Percentiles rank a stretch among this genome's conserved stretches.
phyloP scores from a whole-genome alignment of 306 rosid genomes.

The Spatholobus suberectus region DNA sequence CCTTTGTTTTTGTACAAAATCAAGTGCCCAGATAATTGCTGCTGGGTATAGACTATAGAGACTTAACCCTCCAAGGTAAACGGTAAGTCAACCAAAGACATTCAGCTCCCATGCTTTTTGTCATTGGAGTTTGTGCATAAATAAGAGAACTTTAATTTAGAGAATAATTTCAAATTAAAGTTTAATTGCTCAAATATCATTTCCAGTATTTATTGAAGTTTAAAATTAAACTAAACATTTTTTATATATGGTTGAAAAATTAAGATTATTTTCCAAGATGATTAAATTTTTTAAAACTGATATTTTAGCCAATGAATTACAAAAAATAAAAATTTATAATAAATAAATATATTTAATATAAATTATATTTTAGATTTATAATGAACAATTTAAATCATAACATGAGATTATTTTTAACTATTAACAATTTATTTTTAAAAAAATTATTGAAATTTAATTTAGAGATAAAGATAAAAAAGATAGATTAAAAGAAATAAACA shows the following conservation, averaged over 20 bases:
- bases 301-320: no score
- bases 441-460: not conserved
- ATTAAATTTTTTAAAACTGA: not conserved
- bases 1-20: constrained; percentile 24
- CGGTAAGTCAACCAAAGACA: constrained; percentile 9
- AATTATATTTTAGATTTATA: not conserved
- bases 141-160: not conserved
- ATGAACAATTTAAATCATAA: not conserved
- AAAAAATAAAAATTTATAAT: no score
- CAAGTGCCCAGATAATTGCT: not conserved
- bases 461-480: not conserved
- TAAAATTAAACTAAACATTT: not conserved
- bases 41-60: not conserved
- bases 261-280: not conserved
- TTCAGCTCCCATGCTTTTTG: not conserved
- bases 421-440: not conserved
- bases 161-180: not conserved
- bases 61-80: not conserved
- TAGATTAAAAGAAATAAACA: no score
- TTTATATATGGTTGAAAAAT: not conserved
- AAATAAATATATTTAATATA: not conserved
- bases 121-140: not conserved
- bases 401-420: not conserved
- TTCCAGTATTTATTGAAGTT: not conserved
- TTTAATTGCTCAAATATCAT: not conserved